Evolutionary conservation across 208 protist genomes (phyloP).

Genomic region (Trypanosoma brucei): DNA sequence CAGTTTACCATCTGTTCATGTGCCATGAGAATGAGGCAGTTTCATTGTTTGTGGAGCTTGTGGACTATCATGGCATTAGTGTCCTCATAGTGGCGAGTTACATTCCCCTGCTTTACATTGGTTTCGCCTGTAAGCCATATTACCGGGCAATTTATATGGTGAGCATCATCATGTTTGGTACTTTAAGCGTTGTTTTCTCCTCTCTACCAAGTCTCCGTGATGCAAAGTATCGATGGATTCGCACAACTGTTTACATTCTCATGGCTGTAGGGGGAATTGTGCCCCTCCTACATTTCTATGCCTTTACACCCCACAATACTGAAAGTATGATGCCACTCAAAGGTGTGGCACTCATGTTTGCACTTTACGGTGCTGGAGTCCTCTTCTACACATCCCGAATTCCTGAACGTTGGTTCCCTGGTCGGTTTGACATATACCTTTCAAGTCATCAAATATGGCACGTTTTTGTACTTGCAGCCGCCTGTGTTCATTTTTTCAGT

Average conservation of each 20-base stretch:
- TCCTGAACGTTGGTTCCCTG: conserved; percentile 42
- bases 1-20: conserved; percentile 42
- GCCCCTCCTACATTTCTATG: conserved; percentile 27
- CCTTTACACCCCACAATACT: conserved; percentile 16
- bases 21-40: conserved; percentile 27
- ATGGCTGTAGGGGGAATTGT: conserved; percentile 31
- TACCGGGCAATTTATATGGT: conserved; percentile 36
- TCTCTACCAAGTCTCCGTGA: conserved; percentile 23
- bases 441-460: conserved; percentile 64
- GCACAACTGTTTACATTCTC: conserved; percentile 26
- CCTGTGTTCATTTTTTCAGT: conserved; percentile 49
- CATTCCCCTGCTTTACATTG: conserved; percentile 44
- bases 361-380: conserved; percentile 41
- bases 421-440: conserved; percentile 45
- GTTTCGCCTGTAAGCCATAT: conserved; percentile 35
- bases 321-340: conserved; percentile 1
- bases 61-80: conserved; percentile 55
- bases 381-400: conserved; percentile 47
- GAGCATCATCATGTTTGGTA: conserved; percentile 24
- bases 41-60: conserved; percentile 18
- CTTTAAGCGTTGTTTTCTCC: conserved; percentile 20
- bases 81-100: conserved; percentile 45
- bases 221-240: conserved; percentile 13
- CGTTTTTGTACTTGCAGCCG: conserved; percentile 43
- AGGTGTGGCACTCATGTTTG: conserved; percentile 34